Percentiles rank a stretch among this genome's conserved stretches.
Evolutionary conservation across 2,329 filamentous ascomycete species (phyloP).

Genomic region (Pyrenochaeta sp.): DNA sequence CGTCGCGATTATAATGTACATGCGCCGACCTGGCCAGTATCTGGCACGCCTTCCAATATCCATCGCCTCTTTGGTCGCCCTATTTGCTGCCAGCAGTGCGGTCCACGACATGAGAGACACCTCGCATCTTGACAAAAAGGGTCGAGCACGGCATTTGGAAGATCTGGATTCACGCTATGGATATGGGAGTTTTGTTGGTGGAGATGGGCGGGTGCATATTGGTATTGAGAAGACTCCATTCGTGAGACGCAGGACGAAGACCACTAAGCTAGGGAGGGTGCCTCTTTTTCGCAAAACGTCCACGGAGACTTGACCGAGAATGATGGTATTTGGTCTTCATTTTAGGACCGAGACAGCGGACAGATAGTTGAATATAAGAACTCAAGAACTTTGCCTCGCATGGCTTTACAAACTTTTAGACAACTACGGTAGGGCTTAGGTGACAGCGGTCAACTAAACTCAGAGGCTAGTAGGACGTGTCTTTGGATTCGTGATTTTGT

Average conservation of each 20-base stretch:
- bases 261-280: conserved; percentile 21
- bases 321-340: neutral
- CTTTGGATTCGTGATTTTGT: no score
- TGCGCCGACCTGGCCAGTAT: conserved; percentile 51
- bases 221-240: conserved; percentile 62
- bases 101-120: conserved; percentile 48
- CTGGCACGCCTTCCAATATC: conserved; percentile 63
- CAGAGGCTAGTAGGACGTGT: no score
- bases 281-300: conserved; percentile 14
- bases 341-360: no score
- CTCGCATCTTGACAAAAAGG: conserved; percentile 24
- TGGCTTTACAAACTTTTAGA: no score
- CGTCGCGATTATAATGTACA: conserved; percentile 57
- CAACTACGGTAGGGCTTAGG: no score
- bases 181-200: conserved; percentile 61
- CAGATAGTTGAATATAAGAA: no score
- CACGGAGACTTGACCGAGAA: neutral
- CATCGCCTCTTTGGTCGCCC: conserved; percentile 58
- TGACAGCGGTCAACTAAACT: no score
- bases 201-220: conserved; percentile 58
- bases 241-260: conserved; percentile 24
- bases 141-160: conserved; percentile 24
- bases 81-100: conserved; percentile 58
- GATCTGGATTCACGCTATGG: conserved; percentile 47
- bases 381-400: no score